Base-by-base conservation (phyloP, 208 protist species). In the Leishmania martiniquensis region DNA sequence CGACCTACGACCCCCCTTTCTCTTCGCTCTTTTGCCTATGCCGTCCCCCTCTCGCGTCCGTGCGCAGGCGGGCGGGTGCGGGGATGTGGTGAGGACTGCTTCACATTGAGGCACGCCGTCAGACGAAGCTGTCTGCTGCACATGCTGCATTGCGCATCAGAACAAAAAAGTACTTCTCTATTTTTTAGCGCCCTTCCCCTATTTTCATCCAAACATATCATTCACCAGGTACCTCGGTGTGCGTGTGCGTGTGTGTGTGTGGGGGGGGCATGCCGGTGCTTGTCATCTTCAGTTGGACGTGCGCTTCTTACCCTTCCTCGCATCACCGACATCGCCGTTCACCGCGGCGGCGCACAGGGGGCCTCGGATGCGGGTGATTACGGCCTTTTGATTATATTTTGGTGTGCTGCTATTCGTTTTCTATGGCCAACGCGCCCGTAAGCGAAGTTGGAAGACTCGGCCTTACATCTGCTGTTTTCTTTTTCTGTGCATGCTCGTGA, bases 191-290 rank as follows among this genome's bases (percentile, higher is more conserved):
- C n/a, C n/a, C n/a, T n/a, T n/a, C n/a, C n/a, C n/a, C n/a, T n/a
- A n/a, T n/a, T n/a, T n/a, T n/a, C n/a, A n/a, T n/a, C n/a, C n/a
- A n/a, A n/a, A n/a, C n/a, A n/a, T n/a, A n/a, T n/a, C n/a, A n/a
- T n/a, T n/a, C n/a, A n/a, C n/a, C n/a, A n/a, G n/a, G n/a, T n/a
- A n/a, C n/a, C n/a, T n/a, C n/a, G n/a, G n/a, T n/a, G n/a, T n/a
- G n/a, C n/a, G n/a, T 60, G 55, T 60, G 55, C n/a, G 55, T 60
- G 51, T 60, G n/a, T 60, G 55, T 60, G 55, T 60, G 12, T 60
- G n/a, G n/a, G n/a, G n/a, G n/a, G n/a, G n/a, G n/a, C 55, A 22
- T 32, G 17, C n/a, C 55, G 15, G 55, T 4, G n/a, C 55, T 60
- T 6, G 6, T 15, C 4, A 15, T 67, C 22, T 2, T 29, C 20